phyloP scores from a whole-genome alignment of 192 early-diverging fungal genomes.

The Dimargaris verticillata region DNA sequence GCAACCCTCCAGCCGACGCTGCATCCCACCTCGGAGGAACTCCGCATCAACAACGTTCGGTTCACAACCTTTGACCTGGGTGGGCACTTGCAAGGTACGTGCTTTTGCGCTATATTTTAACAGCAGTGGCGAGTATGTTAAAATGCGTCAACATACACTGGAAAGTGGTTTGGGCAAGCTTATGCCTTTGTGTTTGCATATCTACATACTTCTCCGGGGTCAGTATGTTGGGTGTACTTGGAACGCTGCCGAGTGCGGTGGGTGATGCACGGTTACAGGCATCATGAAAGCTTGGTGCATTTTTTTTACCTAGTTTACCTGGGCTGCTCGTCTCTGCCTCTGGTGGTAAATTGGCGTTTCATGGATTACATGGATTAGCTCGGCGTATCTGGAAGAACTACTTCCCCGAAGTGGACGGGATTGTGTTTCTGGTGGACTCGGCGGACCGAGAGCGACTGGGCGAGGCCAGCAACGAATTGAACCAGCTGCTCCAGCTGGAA shows the following conservation, averaged over 20 bases:
- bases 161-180: too few relatives aligned
- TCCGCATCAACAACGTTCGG: slow-evolving; percentile 89
- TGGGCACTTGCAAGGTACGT: slow-evolving; percentile 77
- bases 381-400: slow-evolving; percentile 98
- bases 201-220: too few relatives aligned
- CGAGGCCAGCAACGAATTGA: slow-evolving; percentile 89
- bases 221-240: too few relatives aligned
- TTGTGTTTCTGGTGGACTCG: slow-evolving; percentile 94
- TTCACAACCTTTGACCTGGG: slow-evolving; percentile 98
- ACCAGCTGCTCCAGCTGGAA: slow-evolving; percentile 85
- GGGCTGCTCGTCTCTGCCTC: not conserved
- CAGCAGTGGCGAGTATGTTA: too few relatives aligned
- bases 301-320: not conserved
- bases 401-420: slow-evolving; percentile 94
- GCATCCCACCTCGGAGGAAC: slow-evolving; percentile 98
- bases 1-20: slow-evolving; percentile 86
- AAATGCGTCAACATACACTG: too few relatives aligned
- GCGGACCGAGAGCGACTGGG: slow-evolving; percentile 68
- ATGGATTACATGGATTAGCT: slow-evolving; percentile 30
- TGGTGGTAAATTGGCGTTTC: too few relatives aligned
- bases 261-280: too few relatives aligned
- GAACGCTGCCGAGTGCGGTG: too few relatives aligned
- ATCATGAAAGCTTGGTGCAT: too few relatives aligned
- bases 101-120: not conserved
- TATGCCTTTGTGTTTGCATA: too few relatives aligned